Evolutionary conservation across 768 basidiomycete genomes (phyloP).

Genomic region (Pleurotus djamor): DNA sequence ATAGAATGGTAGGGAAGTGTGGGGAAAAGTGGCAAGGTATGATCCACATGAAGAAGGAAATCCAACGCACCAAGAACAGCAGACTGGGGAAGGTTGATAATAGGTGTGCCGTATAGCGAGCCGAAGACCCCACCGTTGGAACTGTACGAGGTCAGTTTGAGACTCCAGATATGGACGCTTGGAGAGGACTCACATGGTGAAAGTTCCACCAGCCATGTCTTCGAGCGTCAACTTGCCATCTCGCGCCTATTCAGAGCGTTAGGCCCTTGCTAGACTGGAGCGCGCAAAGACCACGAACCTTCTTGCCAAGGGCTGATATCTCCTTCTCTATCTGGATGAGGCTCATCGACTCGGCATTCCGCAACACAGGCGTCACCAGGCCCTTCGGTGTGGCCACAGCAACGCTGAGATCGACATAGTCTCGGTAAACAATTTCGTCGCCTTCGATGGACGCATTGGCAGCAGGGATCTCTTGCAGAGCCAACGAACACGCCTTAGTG

Average conservation of each 20-base stretch:
- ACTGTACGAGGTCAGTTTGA: constrained; percentile 35
- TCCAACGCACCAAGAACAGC: constrained; percentile 75
- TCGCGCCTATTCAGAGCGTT: constrained; percentile 50
- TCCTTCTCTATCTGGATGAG: constrained; percentile 93
- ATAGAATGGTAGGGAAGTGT: neutral
- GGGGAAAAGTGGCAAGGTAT: neutral
- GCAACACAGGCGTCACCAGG: constrained; percentile 92
- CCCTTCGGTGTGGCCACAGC: constrained; percentile 98
- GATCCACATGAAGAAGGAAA: neutral
- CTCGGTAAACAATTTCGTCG: constrained; percentile 89
- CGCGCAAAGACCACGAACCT: constrained; percentile 39
- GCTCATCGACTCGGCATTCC: constrained; percentile 85
- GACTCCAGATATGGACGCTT: neutral
- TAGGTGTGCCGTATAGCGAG: constrained; percentile 96
- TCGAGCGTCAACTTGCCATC: constrained; percentile 95
- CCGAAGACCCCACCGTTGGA: constrained; percentile 99
- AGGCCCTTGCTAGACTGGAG: constrained; percentile 2
- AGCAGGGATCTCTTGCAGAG: constrained; percentile 87
- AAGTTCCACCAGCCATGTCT: constrained; percentile 98
- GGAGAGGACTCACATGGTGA: constrained; percentile 81
- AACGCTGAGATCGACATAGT: constrained; percentile 92
- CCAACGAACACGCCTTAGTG: constrained; percentile 80
- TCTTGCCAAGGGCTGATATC: constrained; percentile 88
- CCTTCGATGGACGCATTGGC: constrained; percentile 96
- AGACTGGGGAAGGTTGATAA: constrained; percentile 95